Percentiles rank a stretch among this genome's conserved stretches.
Conservation (phyloP, 768 basidiomycete genomes). For the Saitozyma sp. region DNA sequence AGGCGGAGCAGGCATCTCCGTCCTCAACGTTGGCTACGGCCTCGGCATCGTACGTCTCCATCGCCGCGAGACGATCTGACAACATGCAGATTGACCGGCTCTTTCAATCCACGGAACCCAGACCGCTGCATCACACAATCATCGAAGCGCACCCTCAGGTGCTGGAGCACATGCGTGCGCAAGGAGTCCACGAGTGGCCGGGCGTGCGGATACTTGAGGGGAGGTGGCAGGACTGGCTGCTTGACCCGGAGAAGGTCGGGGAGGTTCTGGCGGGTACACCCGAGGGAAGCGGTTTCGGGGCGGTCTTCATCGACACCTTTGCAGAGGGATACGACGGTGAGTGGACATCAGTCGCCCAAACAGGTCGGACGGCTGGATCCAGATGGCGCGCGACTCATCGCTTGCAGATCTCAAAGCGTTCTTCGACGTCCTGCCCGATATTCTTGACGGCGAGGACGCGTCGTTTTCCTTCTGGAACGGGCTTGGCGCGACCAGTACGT, state of each 20-base stretch:
- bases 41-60: slow-evolving; percentile 66
- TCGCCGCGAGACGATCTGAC: slow-evolving; percentile 2
- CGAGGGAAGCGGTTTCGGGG: slow-evolving; percentile 77
- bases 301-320: slow-evolving; percentile 90
- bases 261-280: slow-evolving; percentile 52
- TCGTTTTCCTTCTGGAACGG: slow-evolving; percentile 96
- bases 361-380: background rate
- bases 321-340: slow-evolving; percentile 76
- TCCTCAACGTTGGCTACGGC: slow-evolving; percentile 92
- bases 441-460: slow-evolving; percentile 72
- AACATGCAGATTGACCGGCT: slow-evolving; percentile 72
- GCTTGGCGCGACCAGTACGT: slow-evolving; percentile 86
- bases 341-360: slow-evolving; percentile 6
- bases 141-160: slow-evolving; percentile 94
- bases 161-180: slow-evolving; percentile 70
- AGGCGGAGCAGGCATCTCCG: slow-evolving; percentile 56
- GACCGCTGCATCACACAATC: slow-evolving; percentile 76
- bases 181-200: slow-evolving; percentile 74
- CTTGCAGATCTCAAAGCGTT: slow-evolving; percentile 68
- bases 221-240: slow-evolving; percentile 81
- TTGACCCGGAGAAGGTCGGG: slow-evolving; percentile 37
- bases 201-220: slow-evolving; percentile 81
- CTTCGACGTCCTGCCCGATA: slow-evolving; percentile 74
- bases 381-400: background rate
- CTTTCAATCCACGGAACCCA: slow-evolving; percentile 62